A percentile compares a stretch with the other conserved stretches of the same genome.
Conservation (phyloP, 495 filamentous ascomycete species). For the Daldinia vernicosa region DNA sequence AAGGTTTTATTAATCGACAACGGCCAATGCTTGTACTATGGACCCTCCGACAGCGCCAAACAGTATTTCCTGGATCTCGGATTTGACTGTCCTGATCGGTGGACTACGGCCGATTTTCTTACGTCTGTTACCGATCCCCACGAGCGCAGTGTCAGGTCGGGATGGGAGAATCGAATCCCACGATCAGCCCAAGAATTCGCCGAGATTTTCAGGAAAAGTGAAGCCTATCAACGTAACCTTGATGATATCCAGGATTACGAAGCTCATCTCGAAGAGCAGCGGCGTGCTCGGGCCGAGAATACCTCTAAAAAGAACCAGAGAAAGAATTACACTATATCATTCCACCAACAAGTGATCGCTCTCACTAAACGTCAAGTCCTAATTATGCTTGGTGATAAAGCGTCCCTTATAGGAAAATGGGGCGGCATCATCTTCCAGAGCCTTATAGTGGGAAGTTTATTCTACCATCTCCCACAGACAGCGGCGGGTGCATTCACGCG, state of each 20-base stretch:
- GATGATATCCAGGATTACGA: constrained; percentile 61
- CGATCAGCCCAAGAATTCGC: constrained; percentile 77
- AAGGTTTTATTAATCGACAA: constrained; percentile 72
- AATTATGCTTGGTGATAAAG: constrained; percentile 58
- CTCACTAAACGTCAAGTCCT: constrained; percentile 73
- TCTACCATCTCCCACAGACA: constrained; percentile 73
- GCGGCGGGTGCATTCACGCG: constrained; percentile 62
- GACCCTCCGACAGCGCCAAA: constrained; percentile 64
- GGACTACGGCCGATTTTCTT: constrained; percentile 75
- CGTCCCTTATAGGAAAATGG: constrained; percentile 66
- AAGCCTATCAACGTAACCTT: constrained; percentile 56
- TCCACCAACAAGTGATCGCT: constrained; percentile 71
- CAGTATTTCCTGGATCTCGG: constrained; percentile 70
- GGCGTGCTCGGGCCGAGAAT: constrained; percentile 59
- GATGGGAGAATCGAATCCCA: constrained; percentile 71
- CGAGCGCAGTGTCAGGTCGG: constrained; percentile 67
- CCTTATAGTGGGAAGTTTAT: constrained; percentile 79
- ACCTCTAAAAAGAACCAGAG: constrained; percentile 59
- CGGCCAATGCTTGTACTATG: constrained; percentile 75
- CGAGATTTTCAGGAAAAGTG: constrained; percentile 65
- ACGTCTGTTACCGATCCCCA: constrained; percentile 75
- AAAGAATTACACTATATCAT: constrained; percentile 74
- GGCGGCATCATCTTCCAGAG: constrained; percentile 67
- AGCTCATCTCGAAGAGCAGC: constrained; percentile 42
- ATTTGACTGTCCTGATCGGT: constrained; percentile 62